Percentiles rank a stretch among this genome's conserved stretches.
phyloP scores from a whole-genome alignment of 805 yeast species.

The Metschnikowia rubicola region DNA sequence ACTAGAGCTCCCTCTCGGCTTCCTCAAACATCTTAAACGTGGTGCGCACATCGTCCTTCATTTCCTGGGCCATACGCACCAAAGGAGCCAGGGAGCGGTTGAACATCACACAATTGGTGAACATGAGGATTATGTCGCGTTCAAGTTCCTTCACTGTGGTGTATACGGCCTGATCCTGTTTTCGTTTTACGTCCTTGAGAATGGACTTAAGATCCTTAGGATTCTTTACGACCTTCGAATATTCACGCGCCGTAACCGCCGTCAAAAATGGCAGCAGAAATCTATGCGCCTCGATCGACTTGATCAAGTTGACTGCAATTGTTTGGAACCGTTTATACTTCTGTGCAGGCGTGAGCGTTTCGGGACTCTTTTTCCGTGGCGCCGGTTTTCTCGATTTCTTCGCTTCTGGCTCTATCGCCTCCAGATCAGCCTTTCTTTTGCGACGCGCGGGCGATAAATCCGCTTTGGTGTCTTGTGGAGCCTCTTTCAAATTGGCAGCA shows the following conservation, averaged over 20 bases:
- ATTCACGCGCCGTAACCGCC: slow-evolving; percentile 74
- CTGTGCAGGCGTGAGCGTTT: slow-evolving; percentile 3
- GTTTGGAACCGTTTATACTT: slow-evolving; percentile 53
- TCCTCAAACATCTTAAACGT: slow-evolving; percentile 59
- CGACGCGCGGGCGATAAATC: neutral
- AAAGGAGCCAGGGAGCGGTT: slow-evolving; percentile 64
- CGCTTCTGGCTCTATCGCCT: neutral
- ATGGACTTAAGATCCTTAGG: slow-evolving; percentile 72
- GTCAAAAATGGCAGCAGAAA: slow-evolving; percentile 70
- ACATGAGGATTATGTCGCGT: slow-evolving; percentile 69
- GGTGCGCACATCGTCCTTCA: slow-evolving; percentile 64
- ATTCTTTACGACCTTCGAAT: slow-evolving; percentile 53
- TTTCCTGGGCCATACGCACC: slow-evolving; percentile 58
- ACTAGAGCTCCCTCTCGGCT: slow-evolving; percentile 29
- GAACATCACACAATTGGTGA: slow-evolving; percentile 82
- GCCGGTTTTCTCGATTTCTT: neutral
- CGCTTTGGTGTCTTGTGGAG: neutral
- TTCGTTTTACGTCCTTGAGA: slow-evolving; percentile 49
- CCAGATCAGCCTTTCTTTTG: neutral
- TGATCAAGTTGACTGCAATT: slow-evolving; percentile 57
- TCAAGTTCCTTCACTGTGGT: slow-evolving; percentile 61
- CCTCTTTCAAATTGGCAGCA: neutral
- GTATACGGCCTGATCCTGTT: slow-evolving; percentile 34
- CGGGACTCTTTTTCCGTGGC: neutral
- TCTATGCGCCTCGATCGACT: slow-evolving; percentile 64